Evolutionary conservation across 1,284 basidiomycete genomes (phyloP), one percentile per base, ranked within the genome.

Genomic region (Afroboletus lepidellus): DNA sequence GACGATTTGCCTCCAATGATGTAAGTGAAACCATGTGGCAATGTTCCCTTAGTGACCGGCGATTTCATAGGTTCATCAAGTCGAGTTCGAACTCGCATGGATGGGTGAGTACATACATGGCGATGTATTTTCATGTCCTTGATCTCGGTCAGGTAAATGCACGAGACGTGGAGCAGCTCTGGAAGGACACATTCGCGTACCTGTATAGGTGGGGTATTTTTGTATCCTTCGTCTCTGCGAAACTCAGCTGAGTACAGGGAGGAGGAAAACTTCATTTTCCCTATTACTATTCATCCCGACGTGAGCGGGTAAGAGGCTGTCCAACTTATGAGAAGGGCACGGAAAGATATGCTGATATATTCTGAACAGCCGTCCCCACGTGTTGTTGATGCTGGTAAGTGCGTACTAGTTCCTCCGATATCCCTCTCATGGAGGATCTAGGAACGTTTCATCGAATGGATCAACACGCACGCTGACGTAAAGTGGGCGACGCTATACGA

Each of bases 371-470:
- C 74, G 78, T 11, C 75, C 76, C 21, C 74, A 79, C 67, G 85
- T 90, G n/a, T 71, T 89, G 8, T 73, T 88, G 48, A 90, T 90
- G 84, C 79, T 91, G 55, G 81, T 80, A 58, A 63, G 76, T 64
- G 16, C 15, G 1, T 16, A 21, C 8, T 11, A 7, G 12, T 41
- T 39, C 23, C n/a, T n/a, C 42, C 16, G 11, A 21, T n/a, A 29
- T 25, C 20, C 18, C 24, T 41, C 33, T 51, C 37, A 49, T n/a
- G 46, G 33, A 2, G 4, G 23, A 5, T 39, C n/a, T 51, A 85
- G 78, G 85, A 90, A 65, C 77, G 84, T 41, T 87, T 90, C 66
- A 89, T 92, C 59, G 81, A 87, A 60, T 90, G 86, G 84, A 75
- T 90, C 48, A 89, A 89, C 62, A 80, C 77, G 3, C 86, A 90